Evolutionary conservation across 192 early-diverging fungal genomes (phyloP), one percentile per base, ranked within the genome.

Genomic region (Backusella australiensis): DNA sequence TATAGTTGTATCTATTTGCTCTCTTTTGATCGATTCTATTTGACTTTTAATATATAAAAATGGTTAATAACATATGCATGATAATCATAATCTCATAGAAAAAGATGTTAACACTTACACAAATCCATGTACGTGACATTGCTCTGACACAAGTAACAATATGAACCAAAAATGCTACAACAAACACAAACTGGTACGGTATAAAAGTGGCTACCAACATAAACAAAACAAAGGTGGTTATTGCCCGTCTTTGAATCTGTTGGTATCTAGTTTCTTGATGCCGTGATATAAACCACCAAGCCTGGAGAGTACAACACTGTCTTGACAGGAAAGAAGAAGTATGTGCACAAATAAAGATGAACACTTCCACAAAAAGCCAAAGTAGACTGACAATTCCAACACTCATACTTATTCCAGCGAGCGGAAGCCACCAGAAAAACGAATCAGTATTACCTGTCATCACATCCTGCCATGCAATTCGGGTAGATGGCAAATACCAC

Each of bases 181-280:
- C 80, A 78, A 92, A 95, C 6, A 88, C 89, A 83, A 95, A 92
- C 79, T 93, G 94, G 76, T 95, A 93, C 0, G 94, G 92, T 15
- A 93, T 85, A 71, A 86, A 82, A 0, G 86, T 85, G 21, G 87
- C 85, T 1, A 93, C 90, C 63, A 93, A 66, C 7, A 86, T 71
- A 39, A 91, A 86, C 23, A 91, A 81, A 4, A 84, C 42, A 1
- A 79, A 12, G 4, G 80, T 79, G 4, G 80, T 85, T 23, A 91
- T 85, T 21, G 83, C 73, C 21, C 86, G 63, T 12, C 89, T 83
- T 29, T 83, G 74, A 9, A 87, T 68, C 34, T 80, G 79, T 34
- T 73, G 76, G 7, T 72, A 69, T 23, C 78, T 75, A 1, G 80
- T 73, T 53, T 86, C 85, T n/a, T 77, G 69, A 17, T 42, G 36